Percentiles rank a stretch among this genome's conserved stretches.
phyloP scores from a whole-genome alignment of 2,329 filamentous ascomycete species.

The Exophiala mesophila region DNA sequence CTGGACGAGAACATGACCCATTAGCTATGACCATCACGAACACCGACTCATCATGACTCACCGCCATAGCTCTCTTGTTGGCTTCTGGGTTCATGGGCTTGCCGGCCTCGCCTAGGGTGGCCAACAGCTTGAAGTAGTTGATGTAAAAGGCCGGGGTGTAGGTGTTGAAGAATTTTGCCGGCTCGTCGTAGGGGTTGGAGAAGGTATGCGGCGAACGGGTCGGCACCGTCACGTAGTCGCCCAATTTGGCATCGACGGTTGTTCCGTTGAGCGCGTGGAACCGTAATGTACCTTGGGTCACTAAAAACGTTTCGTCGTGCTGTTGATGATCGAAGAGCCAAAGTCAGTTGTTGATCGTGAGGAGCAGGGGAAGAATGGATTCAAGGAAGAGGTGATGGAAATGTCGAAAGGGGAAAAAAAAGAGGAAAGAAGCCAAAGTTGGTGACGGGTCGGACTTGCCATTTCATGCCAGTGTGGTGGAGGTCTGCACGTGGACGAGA shows the following conservation, averaged over 20 bases:
- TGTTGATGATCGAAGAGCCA: constrained; percentile 46
- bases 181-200: constrained; percentile 50
- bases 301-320: constrained; percentile 56
- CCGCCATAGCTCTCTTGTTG: constrained; percentile 25
- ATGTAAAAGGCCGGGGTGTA: constrained; percentile 55
- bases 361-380: constrained; percentile 26
- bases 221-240: constrained; percentile 53
- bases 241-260: constrained; percentile 22
- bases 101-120: constrained; percentile 41
- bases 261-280: constrained; percentile 24
- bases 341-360: neutral
- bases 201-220: constrained; percentile 54
- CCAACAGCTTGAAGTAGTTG: constrained; percentile 53
- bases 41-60: constrained; percentile 11
- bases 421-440: neutral
- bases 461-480: constrained; percentile 26
- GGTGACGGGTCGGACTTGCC: constrained; percentile 6
- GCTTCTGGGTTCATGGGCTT: constrained; percentile 29
- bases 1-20: constrained; percentile 4
- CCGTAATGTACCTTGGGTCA: constrained; percentile 35
- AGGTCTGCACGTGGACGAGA: too few relatives aligned
- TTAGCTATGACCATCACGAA: neutral
- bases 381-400: neutral
- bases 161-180: constrained; percentile 54
- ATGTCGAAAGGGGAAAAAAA: neutral